Evolutionary conservation across 331 rosid species (phyloP).

Genomic region (Acacia concinna): DNA sequence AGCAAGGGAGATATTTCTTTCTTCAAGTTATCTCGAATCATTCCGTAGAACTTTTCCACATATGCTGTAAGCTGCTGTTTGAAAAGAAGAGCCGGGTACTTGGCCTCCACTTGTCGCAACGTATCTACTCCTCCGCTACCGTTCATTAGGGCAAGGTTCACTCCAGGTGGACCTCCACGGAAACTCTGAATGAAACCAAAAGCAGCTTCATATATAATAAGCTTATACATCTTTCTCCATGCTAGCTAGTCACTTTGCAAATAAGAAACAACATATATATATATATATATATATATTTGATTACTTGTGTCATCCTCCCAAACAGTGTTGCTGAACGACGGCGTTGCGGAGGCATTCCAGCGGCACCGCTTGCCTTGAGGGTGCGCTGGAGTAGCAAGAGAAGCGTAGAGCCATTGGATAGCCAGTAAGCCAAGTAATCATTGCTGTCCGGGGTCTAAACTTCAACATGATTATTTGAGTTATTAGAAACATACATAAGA

Average conservation of each 20-base stretch:
- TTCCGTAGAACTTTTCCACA: slow-evolving; percentile 88
- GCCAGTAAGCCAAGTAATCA: slow-evolving; percentile 78
- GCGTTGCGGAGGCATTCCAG: slow-evolving; percentile 90
- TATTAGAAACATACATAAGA: slow-evolving; percentile 34
- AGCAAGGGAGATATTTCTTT: slow-evolving; percentile 88
- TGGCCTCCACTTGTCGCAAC: slow-evolving; percentile 82
- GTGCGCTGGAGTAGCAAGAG: slow-evolving; percentile 87
- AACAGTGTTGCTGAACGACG: slow-evolving; percentile 80
- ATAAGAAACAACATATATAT: too few relatives aligned
- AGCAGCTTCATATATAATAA: background rate
- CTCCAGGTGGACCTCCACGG: slow-evolving; percentile 80
- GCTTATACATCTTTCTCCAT: slow-evolving; percentile 22
- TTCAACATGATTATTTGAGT: slow-evolving; percentile 25
- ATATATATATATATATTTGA: too few relatives aligned
- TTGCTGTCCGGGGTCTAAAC: slow-evolving; percentile 79
- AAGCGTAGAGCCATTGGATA: slow-evolving; percentile 82
- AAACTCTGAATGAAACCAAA: slow-evolving; percentile 61
- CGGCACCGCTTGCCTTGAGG: slow-evolving; percentile 88
- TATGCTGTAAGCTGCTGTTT: slow-evolving; percentile 92
- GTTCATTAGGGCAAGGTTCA: slow-evolving; percentile 56
- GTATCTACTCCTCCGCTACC: slow-evolving; percentile 66
- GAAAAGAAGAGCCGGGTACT: slow-evolving; percentile 87
- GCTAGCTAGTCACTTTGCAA: background rate
- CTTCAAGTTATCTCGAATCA: slow-evolving; percentile 89
- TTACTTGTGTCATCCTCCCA: slow-evolving; percentile 86